Conservation (phyloP, 2,329 filamentous ascomycete species). For the Exophiala phaeomuriformis region DNA sequence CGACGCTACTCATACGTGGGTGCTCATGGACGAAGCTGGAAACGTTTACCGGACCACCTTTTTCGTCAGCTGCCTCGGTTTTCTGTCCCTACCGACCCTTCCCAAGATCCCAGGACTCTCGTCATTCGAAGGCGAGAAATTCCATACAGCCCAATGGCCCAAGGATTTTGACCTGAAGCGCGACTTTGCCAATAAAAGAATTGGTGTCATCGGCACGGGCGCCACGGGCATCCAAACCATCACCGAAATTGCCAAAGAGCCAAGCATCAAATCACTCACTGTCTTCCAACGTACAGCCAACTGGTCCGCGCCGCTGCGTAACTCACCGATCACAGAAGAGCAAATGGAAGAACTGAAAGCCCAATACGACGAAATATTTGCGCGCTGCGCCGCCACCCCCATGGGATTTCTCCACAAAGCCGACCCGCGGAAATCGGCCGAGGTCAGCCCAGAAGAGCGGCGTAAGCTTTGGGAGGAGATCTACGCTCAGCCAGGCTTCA, state of each 20-base stretch:
- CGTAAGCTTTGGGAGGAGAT: constrained; percentile 43
- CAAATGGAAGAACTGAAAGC: constrained; percentile 39
- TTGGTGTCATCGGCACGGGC: constrained; percentile 58
- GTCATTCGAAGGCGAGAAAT: constrained; percentile 47
- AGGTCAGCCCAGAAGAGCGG: constrained; percentile 25
- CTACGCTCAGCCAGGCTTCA: constrained; percentile 49
- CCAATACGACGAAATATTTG: constrained; percentile 1
- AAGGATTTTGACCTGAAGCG: constrained; percentile 41
- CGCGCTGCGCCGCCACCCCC: constrained; percentile 40
- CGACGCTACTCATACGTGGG: constrained; percentile 35
- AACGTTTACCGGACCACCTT: constrained; percentile 34
- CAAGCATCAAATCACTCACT: constrained; percentile 42
- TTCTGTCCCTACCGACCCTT: constrained; percentile 51
- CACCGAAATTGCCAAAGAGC: constrained; percentile 49
- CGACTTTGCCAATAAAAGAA: constrained; percentile 49
- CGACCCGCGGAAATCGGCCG: constrained; percentile 30
- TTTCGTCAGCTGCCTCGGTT: constrained; percentile 43
- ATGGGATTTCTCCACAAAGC: constrained; percentile 50
- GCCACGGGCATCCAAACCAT: constrained; percentile 40
- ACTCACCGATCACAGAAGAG: constrained; percentile 40
- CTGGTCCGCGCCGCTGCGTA: constrained; percentile 53
- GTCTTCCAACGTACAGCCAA: constrained; percentile 59
- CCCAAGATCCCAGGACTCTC: constrained; percentile 53
- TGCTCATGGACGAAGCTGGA: constrained; percentile 37
- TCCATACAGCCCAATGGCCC: constrained; percentile 57